A percentile compares a stretch with the other conserved stretches of the same genome.
These are phyloP conservation scores for Lipomyces mesembrius DNA, from an alignment of 805 yeast species.

Conservation along the genomic window DNA sequence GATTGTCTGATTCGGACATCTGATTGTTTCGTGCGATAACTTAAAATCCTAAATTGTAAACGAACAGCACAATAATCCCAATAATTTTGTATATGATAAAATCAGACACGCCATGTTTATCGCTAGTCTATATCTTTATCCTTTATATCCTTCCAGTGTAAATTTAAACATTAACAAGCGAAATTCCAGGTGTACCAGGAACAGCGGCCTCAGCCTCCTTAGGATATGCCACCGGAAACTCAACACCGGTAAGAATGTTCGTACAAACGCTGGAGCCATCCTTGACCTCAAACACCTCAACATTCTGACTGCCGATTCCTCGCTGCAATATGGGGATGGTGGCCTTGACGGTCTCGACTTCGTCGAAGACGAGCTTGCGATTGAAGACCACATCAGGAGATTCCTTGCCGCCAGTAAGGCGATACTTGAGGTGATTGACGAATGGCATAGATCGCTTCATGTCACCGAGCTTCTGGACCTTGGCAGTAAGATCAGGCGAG, in stretches of 20 bases:
- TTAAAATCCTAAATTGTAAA: not conserved
- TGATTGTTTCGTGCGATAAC: not conserved
- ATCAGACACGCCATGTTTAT: not conserved
- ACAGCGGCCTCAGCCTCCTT: slow-evolving; percentile 81
- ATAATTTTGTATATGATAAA: not conserved
- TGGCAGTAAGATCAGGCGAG: slow-evolving; percentile 47
- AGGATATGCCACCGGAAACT: slow-evolving; percentile 59
- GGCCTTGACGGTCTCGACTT: slow-evolving; percentile 59
- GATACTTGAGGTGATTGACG: slow-evolving; percentile 80
- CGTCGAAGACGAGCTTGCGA: slow-evolving; percentile 84
- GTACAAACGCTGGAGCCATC: slow-evolving; percentile 67
- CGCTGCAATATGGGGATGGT: slow-evolving; percentile 33
- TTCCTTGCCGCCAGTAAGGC: slow-evolving; percentile 63
- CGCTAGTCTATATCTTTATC: not conserved
- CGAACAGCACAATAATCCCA: not conserved
- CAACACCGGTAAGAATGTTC: slow-evolving; percentile 71
- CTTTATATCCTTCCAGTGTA: not conserved
- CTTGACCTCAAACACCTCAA: slow-evolving; percentile 59
- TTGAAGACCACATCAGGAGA: slow-evolving; percentile 80
- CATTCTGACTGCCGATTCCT: slow-evolving; percentile 24
- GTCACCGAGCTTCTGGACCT: slow-evolving; percentile 57
- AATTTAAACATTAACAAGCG: slow-evolving; percentile 63
- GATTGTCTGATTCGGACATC: not conserved
- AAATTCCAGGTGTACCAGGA: slow-evolving; percentile 92
- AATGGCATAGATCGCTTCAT: slow-evolving; percentile 99